Conservation (phyloP, 257 asterid genomes). For the Hygrophila difformis region DNA sequence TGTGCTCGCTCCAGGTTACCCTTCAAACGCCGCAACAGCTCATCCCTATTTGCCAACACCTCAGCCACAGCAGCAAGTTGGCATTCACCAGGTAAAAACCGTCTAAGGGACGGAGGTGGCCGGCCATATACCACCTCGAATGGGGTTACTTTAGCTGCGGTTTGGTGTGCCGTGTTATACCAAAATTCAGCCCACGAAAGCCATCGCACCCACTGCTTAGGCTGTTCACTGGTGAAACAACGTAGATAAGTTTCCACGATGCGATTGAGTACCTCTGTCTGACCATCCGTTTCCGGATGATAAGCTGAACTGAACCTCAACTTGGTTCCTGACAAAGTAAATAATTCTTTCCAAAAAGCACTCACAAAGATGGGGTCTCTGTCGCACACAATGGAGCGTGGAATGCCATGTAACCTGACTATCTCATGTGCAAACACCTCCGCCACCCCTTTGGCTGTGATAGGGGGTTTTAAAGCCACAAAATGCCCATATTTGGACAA, state of each 20-base stretch:
- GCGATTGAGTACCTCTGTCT: not conserved
- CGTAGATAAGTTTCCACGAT: not conserved
- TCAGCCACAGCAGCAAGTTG: not conserved
- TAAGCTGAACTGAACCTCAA: no score
- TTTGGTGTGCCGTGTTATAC: not conserved
- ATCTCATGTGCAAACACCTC: not conserved
- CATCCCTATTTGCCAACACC: not conserved
- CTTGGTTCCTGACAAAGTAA: constrained; percentile 1
- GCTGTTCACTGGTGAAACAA: not conserved
- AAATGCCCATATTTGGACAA: constrained; percentile 2
- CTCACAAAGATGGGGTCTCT: not conserved
- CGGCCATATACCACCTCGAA: not conserved
- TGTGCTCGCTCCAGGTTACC: not conserved
- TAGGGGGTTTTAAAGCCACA: not conserved
- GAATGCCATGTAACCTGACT: not conserved
- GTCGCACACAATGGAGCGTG: not conserved
- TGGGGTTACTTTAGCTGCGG: not conserved
- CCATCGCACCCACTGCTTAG: no score
- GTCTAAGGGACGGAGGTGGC: not conserved
- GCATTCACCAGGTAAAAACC: not conserved
- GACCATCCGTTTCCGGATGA: no score
- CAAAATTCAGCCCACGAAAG: not conserved
- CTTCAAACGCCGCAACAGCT: no score
- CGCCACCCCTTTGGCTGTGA: not conserved
- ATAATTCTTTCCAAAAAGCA: not conserved